Evolutionary conservation across 2,329 filamentous ascomycete species (phyloP).

Genomic region (Macrophomina phaseolina): DNA sequence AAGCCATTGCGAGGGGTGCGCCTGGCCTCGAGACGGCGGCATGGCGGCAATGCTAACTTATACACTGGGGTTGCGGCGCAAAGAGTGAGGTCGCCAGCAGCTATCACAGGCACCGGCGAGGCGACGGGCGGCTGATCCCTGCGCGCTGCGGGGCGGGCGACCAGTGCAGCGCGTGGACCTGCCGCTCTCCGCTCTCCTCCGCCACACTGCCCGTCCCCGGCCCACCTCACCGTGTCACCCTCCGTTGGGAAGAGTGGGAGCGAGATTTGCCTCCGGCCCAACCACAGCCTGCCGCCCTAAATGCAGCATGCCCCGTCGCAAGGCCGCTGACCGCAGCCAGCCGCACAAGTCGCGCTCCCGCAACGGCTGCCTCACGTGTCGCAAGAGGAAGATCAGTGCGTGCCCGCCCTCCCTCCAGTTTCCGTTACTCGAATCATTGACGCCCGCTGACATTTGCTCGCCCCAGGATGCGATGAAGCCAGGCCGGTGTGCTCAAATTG

Average conservation of each 20-base stretch:
- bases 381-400: slow-evolving; percentile 43
- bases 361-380: slow-evolving; percentile 49
- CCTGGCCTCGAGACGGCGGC: neutral
- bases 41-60: neutral
- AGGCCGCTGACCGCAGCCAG: slow-evolving; percentile 28
- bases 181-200: slow-evolving; percentile 11
- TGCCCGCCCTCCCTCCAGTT: neutral
- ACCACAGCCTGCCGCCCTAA: neutral
- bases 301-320: slow-evolving; percentile 31
- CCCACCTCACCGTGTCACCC: slow-evolving; percentile 5
- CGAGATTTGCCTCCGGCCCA: neutral
- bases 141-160: neutral
- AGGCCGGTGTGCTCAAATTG: slow-evolving; percentile 48
- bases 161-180: slow-evolving; percentile 19
- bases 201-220: neutral
- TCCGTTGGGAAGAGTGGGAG: slow-evolving; percentile 10
- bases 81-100: neutral
- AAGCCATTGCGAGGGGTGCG: slow-evolving; percentile 2
- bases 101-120: neutral
- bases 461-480: slow-evolving; percentile 44
- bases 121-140: neutral
- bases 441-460: neutral
- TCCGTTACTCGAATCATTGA: neutral
- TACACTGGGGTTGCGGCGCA: neutral
- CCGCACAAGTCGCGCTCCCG: slow-evolving; percentile 39